Evolutionary conservation across 768 basidiomycete genomes (phyloP).

Genomic region (Rhodotorula paludigena): DNA sequence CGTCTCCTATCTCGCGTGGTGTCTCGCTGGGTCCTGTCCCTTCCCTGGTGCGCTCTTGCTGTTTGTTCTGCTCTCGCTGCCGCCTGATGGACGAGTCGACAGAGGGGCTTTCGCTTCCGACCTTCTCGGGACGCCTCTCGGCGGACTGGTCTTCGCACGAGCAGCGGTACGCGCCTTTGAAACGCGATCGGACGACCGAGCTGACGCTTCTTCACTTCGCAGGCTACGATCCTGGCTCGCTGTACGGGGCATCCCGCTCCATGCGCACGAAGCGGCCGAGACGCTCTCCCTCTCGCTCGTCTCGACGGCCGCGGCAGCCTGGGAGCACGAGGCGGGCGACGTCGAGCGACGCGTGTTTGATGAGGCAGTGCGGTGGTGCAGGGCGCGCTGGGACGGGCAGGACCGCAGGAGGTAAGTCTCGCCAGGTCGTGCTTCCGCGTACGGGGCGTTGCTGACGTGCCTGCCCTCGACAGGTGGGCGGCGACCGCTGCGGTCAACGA

Average conservation of each 20-base stretch:
- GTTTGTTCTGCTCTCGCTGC: not conserved
- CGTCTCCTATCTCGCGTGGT: too few relatives aligned
- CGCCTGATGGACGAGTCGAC: not conserved
- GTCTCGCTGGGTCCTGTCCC: too few relatives aligned
- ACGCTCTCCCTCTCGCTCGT: slow-evolving; percentile 4
- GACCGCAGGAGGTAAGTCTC: slow-evolving; percentile 2
- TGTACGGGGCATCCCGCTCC: not conserved
- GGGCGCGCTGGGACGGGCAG: slow-evolving; percentile 1
- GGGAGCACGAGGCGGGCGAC: not conserved
- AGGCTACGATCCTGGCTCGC: slow-evolving; percentile 12
- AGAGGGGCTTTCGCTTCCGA: slow-evolving; percentile 1
- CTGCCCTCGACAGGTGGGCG: not conserved
- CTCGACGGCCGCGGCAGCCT: not conserved
- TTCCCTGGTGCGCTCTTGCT: too few relatives aligned
- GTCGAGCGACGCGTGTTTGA: slow-evolving; percentile 1
- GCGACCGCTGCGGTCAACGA: not conserved
- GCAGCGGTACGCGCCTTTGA: not conserved
- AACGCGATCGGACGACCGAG: too few relatives aligned
- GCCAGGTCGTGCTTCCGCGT: too few relatives aligned
- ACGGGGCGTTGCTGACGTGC: not conserved
- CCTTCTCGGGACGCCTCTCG: not conserved
- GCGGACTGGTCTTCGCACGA: not conserved
- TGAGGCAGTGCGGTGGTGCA: not conserved
- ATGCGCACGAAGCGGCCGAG: slow-evolving; percentile 2
- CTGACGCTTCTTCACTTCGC: not conserved